Percentiles rank a stretch among this genome's conserved stretches.
phyloP scores from a whole-genome alignment of 1,139 yeast species.

The Debaryomycetaceae sp. region DNA sequence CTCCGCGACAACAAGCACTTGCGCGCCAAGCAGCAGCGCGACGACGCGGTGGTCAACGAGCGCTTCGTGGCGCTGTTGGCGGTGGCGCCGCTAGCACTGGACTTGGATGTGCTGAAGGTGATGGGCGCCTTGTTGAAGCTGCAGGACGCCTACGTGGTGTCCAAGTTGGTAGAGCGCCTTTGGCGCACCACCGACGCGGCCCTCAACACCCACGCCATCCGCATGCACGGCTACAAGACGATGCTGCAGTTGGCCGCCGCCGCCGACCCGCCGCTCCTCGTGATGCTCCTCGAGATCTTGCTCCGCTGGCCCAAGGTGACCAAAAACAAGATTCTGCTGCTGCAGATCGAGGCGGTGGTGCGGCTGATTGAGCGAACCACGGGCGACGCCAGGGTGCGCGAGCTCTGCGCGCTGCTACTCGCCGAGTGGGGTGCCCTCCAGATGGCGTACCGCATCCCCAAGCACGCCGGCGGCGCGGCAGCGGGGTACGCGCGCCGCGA shows the following conservation, averaged over 20 bases:
- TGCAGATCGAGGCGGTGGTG: slow-evolving; percentile 69
- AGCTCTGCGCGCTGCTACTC: slow-evolving; percentile 43
- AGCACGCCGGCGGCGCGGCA: slow-evolving; percentile 18
- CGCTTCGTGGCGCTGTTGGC: slow-evolving; percentile 60
- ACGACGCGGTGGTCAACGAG: slow-evolving; percentile 57
- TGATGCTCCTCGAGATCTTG: slow-evolving; percentile 53
- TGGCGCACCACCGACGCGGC: slow-evolving; percentile 49
- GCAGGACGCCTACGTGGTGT: slow-evolving; percentile 64
- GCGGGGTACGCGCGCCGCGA: slow-evolving; percentile 2
- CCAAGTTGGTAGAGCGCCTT: slow-evolving; percentile 65
- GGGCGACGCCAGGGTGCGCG: slow-evolving; percentile 27
- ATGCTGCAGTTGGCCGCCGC: slow-evolving; percentile 52
- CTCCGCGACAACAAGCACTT: slow-evolving; percentile 53
- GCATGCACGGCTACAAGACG: slow-evolving; percentile 85
- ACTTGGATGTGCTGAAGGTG: slow-evolving; percentile 67
- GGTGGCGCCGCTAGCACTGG: slow-evolving; percentile 45
- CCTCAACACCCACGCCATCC: slow-evolving; percentile 59
- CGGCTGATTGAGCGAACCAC: slow-evolving; percentile 35
- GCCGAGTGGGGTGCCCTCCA: slow-evolving; percentile 71
- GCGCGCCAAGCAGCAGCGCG: slow-evolving; percentile 45
- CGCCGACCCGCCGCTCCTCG: slow-evolving; percentile 32
- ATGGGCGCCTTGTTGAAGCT: slow-evolving; percentile 80
- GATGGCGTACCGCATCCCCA: slow-evolving; percentile 82
- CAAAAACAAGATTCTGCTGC: slow-evolving; percentile 73
- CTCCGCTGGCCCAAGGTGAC: slow-evolving; percentile 77